Evolutionary conservation across 1,284 basidiomycete genomes (phyloP), one percentile per base, ranked within the genome.

Genomic region (Boletus semigastroideus): DNA sequence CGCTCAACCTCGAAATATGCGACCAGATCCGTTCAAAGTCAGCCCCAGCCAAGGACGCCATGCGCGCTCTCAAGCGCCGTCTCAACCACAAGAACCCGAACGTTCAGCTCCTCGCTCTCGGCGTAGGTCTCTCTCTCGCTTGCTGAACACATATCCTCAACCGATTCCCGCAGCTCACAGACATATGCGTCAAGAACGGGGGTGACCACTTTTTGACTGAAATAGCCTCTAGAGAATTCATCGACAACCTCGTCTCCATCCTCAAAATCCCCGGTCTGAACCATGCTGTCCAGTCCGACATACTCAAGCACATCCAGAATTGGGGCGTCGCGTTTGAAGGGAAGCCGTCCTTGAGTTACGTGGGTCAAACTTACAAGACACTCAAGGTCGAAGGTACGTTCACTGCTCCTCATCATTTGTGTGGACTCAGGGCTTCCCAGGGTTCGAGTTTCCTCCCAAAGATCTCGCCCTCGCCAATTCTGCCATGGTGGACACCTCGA

Each of bases 161-260:
- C 49, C 42, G 36, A 45, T 38, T 46, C 48, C 47, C 20, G 2
- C 58, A 94, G 91, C 77, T 98, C 46, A 87, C 92, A 46, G 97
- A 99, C 72, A 81, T 89, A 12, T 97, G 94, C 63, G 84, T 99
- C 72, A 99, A 99, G 86, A 99, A 99, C 65, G 94, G 94, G 11
- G 97, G 97, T 0, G 94, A 98, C 60, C 84, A 86, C 50, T 99
- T 99, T 65, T 75, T 99, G 42, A 71, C 71, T 3, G 92, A 95
- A 66, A 74, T 96, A 45, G 85, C 89, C 4, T 92, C 92, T 13
- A 81, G 90, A 54, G 94, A 97, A 67, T 96, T 98, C 68, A 88
- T 96, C 72, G 95, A 98, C 70, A 92, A 94, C 60, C 79, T 95
- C 50, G 86, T 88, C 40, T 90, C 90, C 17, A 86, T 94, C 51